Percentiles rank a stretch among this genome's conserved stretches.
Conservation (phyloP, 331 rosid genomes). For the Stylosanthes scabra region DNA sequence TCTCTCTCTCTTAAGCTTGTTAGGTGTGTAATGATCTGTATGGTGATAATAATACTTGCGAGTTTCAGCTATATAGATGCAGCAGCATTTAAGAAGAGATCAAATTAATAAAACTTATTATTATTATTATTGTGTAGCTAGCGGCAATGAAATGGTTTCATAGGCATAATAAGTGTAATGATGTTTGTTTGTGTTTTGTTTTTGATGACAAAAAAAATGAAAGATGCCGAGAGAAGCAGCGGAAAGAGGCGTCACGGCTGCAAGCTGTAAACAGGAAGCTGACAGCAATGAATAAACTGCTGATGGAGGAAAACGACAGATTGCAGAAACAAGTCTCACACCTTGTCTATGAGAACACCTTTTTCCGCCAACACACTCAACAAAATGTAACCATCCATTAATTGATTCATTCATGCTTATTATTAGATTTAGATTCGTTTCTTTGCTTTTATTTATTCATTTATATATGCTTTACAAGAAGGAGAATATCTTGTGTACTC, state of each 20-base stretch:
- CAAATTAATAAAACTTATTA: too few species aligned
- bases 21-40: background rate
- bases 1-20: too few species aligned
- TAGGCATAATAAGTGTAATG: background rate
- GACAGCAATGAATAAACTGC: conserved; percentile 92
- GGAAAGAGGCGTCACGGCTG: conserved; percentile 91
- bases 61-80: too few species aligned
- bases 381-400: conserved; percentile 64
- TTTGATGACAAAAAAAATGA: background rate
- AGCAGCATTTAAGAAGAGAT: background rate
- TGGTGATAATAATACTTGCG: too few species aligned
- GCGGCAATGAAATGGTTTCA: background rate
- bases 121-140: background rate
- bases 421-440: too few species aligned
- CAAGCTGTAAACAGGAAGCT: conserved; percentile 94
- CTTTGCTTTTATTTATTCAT: too few species aligned
- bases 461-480: too few species aligned
- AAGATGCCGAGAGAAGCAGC: conserved; percentile 99
- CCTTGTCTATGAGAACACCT: conserved; percentile 87
- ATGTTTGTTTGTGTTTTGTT: background rate
- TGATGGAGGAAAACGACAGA: conserved; percentile 99
- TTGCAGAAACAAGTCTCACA: conserved; percentile 98
- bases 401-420: too few species aligned
- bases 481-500: too few species aligned
- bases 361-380: conserved; percentile 93